Base-by-base conservation (phyloP, 2,329 filamentous ascomycete genomes). In the Sclerotinia spermophila region DNA sequence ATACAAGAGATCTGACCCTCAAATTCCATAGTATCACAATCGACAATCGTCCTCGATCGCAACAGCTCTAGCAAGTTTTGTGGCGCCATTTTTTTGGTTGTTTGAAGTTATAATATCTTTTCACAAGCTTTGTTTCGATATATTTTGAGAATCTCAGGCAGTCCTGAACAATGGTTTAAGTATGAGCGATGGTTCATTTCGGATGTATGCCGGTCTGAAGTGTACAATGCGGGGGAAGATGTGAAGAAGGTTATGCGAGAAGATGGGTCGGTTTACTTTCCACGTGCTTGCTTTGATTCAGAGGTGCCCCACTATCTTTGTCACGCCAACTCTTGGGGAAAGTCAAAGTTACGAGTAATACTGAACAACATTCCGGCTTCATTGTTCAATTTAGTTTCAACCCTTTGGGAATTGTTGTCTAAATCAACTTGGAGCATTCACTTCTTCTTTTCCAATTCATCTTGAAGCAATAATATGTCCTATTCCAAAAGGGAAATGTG, bases 1-100 rank as follows among this genome's bases (percentile, higher is more conserved):
- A 13, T 2, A 21, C 33, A 44, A 45, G 8, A 35, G 35, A 38
- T 11, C 33, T 40, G 72, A 84, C 85, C 82, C 75, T 84, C 80
- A 40, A 81, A 79, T 74, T 86, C 82, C 72, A 86, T 80, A 0
- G 84, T 86, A 74, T 87, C 85, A 73, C 84, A 85, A 76, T 86
- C 84, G 13, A 87, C 82, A 4, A 81, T 73, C n/a, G 81, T 83
- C 55, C 80, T 78, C 11, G 79, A 79, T 59, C 82, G 81, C 72
- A 86, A 76, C 51, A 82, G 78, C 56, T 85, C 81, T 11, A 86
- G 78, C 30, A 83, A 73, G 17, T 76, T 79, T 67, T 77, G 69
- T 58, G 75, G 64, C 17, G 74, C 59, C 62, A 74, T 69, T 11
- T 8, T 38, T 53, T 45, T 13, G 6, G 6, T 55, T 44, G 11